These are phyloP conservation scores for Paramecium sonneborni DNA, from an alignment of 73 alveolate genomes.

Conservation along the genomic window DNA sequence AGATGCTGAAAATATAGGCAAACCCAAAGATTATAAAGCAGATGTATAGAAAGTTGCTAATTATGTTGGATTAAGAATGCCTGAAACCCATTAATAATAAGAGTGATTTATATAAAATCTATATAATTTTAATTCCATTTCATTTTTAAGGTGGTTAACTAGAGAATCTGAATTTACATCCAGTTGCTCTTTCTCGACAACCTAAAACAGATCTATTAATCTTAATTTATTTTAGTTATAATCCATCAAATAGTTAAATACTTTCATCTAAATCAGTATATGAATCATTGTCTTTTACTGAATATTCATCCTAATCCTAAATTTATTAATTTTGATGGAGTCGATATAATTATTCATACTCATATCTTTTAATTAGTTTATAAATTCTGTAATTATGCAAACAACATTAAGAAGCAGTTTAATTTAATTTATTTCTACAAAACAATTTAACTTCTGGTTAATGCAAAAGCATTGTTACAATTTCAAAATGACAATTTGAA, in stretches of 20 bases:
- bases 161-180: not conserved
- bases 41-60: not conserved
- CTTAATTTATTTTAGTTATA: conserved; percentile 1
- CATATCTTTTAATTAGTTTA: conserved; percentile 11
- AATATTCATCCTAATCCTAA: conserved; percentile 29
- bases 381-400: not conserved
- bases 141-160: conserved; percentile 33
- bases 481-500: conserved; percentile 69
- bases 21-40: not conserved
- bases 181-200: conserved; percentile 34
- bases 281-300: conserved; percentile 25
- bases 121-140: conserved; percentile 1
- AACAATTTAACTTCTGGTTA: conserved; percentile 41
- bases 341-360: not conserved
- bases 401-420: conserved; percentile 13
- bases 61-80: conserved; percentile 47
- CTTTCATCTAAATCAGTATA: conserved; percentile 54
- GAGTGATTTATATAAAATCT: not conserved
- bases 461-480: conserved; percentile 50
- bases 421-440: not conserved
- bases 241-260: conserved; percentile 30
- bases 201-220: conserved; percentile 42
- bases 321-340: not conserved
- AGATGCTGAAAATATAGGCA: conserved; percentile 7
- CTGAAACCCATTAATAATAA: not conserved